Evolutionary conservation across 805 yeast species (phyloP).

Genomic region (Candida anglica): DNA sequence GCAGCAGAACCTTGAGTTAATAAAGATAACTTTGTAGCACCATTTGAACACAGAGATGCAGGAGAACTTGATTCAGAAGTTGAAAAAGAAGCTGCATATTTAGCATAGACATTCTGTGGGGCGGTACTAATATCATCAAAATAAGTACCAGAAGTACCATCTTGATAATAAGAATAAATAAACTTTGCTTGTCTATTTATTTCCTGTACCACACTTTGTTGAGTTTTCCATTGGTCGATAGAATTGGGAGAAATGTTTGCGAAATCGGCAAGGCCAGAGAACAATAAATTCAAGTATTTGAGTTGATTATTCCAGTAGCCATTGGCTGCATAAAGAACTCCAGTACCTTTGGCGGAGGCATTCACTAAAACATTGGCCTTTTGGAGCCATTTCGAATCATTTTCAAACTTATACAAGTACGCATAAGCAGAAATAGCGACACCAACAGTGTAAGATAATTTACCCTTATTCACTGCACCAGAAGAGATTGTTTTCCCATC

Average conservation of each 20-base stretch:
- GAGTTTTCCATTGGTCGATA: not conserved
- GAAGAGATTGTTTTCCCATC: conserved; percentile 17
- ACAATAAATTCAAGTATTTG: conserved; percentile 18
- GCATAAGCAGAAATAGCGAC: conserved; percentile 18
- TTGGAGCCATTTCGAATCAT: conserved; percentile 9
- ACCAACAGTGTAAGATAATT: conserved; percentile 24
- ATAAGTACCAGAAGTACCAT: conserved; percentile 9
- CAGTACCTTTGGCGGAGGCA: conserved; percentile 12
- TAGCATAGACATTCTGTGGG: conserved; percentile 6
- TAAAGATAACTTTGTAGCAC: conserved; percentile 9
- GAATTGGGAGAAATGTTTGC: conserved; percentile 3
- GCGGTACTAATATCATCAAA: conserved; percentile 4
- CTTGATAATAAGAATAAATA: conserved; percentile 9
- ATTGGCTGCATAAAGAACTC: conserved; percentile 15
- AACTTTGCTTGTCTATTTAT: conserved; percentile 7
- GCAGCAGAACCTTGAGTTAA: conserved; percentile 18
- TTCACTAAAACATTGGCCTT: conserved; percentile 14
- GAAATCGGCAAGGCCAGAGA: conserved; percentile 20
- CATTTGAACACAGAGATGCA: conserved; percentile 2
- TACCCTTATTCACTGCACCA: conserved; percentile 18
- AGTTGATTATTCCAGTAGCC: conserved; percentile 22
- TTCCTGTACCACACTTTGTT: conserved; percentile 2
- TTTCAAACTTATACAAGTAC: conserved; percentile 13
- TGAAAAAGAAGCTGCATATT: conserved; percentile 5
- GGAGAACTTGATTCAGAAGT: conserved; percentile 5